Evolutionary conservation across 208 protist species (phyloP).

Genomic region (Sergeia podlipaevii): DNA sequence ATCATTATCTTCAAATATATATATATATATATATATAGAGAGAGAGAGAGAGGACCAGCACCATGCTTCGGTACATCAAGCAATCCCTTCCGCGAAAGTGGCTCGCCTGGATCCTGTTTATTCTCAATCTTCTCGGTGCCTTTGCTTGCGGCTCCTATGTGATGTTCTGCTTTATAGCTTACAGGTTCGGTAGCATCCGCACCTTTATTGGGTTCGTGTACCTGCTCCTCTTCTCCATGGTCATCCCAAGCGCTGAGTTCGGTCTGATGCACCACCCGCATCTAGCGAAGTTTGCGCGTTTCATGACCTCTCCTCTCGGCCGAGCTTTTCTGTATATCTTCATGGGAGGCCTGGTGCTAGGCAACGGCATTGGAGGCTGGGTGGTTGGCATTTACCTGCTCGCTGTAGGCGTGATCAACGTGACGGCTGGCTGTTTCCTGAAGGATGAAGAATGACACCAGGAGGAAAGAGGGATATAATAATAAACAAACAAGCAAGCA

Average conservation of each 20-base stretch:
- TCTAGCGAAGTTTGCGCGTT: slow-evolving; percentile 36
- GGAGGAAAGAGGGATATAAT: not conserved
- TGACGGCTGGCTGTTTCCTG: slow-evolving; percentile 26
- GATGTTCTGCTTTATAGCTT: slow-evolving; percentile 43
- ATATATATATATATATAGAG: no score
- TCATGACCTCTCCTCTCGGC: slow-evolving; percentile 46
- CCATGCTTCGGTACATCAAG: no score
- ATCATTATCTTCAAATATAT: no score
- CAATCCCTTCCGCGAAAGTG: no score
- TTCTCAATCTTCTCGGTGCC: slow-evolving; percentile 43
- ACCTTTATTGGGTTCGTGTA: slow-evolving; percentile 45
- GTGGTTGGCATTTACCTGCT: slow-evolving; percentile 58
- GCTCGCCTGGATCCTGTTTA: slow-evolving; percentile 20
- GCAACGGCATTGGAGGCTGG: slow-evolving; percentile 40
- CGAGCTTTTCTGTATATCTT: slow-evolving; percentile 72
- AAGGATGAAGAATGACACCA: not conserved
- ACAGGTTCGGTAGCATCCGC: slow-evolving; percentile 19
- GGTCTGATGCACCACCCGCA: slow-evolving; percentile 44
- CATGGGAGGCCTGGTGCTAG: slow-evolving; percentile 64
- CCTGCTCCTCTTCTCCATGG: slow-evolving; percentile 38
- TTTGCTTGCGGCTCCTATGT: slow-evolving; percentile 53
- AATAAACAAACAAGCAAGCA: not conserved
- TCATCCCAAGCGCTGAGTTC: slow-evolving; percentile 57
- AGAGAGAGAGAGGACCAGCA: no score
- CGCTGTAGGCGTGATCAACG: slow-evolving; percentile 43